A percentile compares a stretch with the other conserved stretches of the same genome.
Evolutionary conservation across 768 basidiomycete species (phyloP).

Genomic region (Lepiota brunneoincarnata): DNA sequence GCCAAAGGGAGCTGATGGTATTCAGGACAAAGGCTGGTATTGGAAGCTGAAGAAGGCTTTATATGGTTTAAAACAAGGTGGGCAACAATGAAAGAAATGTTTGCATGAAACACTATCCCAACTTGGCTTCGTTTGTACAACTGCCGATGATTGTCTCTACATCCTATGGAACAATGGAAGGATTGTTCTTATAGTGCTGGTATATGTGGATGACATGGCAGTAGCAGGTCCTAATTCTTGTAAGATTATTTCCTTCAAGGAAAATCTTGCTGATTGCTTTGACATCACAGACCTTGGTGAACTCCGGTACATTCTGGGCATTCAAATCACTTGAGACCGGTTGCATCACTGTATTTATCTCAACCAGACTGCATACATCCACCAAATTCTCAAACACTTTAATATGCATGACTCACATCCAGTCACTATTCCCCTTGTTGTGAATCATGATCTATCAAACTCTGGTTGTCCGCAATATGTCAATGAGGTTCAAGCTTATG

Average conservation of each 20-base stretch:
- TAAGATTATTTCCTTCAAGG: conserved; percentile 17
- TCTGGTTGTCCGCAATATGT: background rate
- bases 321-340: conserved; percentile 23
- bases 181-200: conserved; percentile 6
- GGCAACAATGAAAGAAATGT: conserved; percentile 24
- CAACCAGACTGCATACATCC: conserved; percentile 27
- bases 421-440: conserved; percentile 22
- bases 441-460: conserved; percentile 18
- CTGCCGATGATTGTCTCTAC: conserved; percentile 17
- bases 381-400: conserved; percentile 22
- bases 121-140: conserved; percentile 6
- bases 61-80: conserved; percentile 36
- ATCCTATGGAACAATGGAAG: conserved; percentile 3
- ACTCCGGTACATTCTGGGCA: conserved; percentile 27
- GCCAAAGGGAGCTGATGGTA: conserved; percentile 16
- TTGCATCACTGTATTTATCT: conserved; percentile 20
- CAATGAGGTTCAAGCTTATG: background rate
- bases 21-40: too few species aligned
- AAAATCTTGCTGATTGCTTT: conserved; percentile 21
- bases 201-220: conserved; percentile 17
- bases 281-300: conserved; percentile 28
- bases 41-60: conserved; percentile 23
- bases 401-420: conserved; percentile 21
- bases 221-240: conserved; percentile 2
- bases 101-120: conserved; percentile 5